Evolutionary conservation across 164 flowering plant species (phyloP).

Genomic region (Euptelea pleiosperma): DNA sequence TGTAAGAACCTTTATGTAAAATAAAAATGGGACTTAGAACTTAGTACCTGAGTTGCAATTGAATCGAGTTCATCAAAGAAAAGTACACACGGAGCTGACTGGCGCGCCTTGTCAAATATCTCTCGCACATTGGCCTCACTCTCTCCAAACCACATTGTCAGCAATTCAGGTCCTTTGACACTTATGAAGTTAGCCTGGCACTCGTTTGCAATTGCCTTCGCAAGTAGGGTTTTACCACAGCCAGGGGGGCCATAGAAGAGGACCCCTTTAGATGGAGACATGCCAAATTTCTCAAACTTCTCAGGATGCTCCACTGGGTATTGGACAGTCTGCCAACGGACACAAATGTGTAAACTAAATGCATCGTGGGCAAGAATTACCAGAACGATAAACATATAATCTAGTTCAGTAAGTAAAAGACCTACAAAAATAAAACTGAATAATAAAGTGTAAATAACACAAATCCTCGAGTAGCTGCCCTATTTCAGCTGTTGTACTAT

Average conservation of each 20-base stretch:
- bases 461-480: too few species aligned
- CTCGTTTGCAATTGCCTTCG: conserved; percentile 73
- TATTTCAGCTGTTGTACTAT: too few species aligned
- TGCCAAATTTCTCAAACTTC: conserved; percentile 74
- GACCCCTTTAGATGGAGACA: conserved; percentile 77
- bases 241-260: conserved; percentile 75
- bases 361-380: not conserved
- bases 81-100: conserved; percentile 69
- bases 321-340: conserved; percentile 55
- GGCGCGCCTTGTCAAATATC: conserved; percentile 68
- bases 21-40: not conserved
- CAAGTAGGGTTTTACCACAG: conserved; percentile 70
- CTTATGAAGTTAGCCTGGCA: conserved; percentile 75
- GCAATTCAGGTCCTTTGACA: conserved; percentile 65
- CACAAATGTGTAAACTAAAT: not conserved
- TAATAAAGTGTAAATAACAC: too few species aligned
- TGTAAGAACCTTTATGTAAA: not conserved
- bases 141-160: conserved; percentile 82
- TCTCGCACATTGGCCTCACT: conserved; percentile 81
- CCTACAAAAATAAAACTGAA: too few species aligned
- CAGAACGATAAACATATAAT: not conserved
- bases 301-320: conserved; percentile 82
- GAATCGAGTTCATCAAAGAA: conserved; percentile 76
- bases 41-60: conserved; percentile 58
- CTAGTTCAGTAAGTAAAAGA: not conserved